These are phyloP conservation scores for Colletotrichum phormii DNA, from an alignment of 2,329 filamentous ascomycete genomes.

Conservation along the genomic window DNA sequence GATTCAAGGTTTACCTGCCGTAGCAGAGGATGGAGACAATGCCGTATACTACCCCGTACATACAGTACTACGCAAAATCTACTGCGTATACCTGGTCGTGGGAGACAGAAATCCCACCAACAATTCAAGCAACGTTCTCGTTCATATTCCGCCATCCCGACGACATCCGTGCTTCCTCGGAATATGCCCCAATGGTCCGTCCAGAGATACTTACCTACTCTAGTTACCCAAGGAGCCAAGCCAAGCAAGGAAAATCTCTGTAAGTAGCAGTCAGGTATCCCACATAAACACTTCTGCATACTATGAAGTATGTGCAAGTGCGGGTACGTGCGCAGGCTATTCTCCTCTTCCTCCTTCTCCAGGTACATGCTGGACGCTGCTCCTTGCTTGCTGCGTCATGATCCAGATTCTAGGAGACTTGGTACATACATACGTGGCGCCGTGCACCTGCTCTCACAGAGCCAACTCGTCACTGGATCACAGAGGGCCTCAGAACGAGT, in stretches of 20 bases:
- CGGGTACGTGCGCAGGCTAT: background rate
- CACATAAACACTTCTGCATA: background rate
- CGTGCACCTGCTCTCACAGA: slow-evolving; percentile 5
- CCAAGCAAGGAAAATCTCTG: background rate
- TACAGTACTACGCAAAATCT: background rate
- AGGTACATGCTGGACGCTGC: background rate
- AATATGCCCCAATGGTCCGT: background rate
- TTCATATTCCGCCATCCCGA: background rate
- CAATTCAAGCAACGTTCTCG: slow-evolving; percentile 22
- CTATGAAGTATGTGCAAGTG: background rate
- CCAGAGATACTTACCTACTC: background rate
- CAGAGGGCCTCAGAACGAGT: background rate
- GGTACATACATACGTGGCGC: background rate
- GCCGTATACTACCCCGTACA: no score
- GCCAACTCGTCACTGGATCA: slow-evolving; percentile 19
- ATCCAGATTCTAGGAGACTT: background rate
- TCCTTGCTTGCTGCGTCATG: background rate
- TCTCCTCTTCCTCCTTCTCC: background rate
- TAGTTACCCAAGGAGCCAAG: background rate
- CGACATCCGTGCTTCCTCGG: slow-evolving; percentile 1
- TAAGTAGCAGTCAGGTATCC: background rate
- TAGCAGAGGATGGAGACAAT: background rate
- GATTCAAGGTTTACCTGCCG: background rate
- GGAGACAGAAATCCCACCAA: background rate
- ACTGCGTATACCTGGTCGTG: background rate